Base-by-base conservation (phyloP, 2,329 filamentous ascomycete species). In the Epichloe hybrida region DNA sequence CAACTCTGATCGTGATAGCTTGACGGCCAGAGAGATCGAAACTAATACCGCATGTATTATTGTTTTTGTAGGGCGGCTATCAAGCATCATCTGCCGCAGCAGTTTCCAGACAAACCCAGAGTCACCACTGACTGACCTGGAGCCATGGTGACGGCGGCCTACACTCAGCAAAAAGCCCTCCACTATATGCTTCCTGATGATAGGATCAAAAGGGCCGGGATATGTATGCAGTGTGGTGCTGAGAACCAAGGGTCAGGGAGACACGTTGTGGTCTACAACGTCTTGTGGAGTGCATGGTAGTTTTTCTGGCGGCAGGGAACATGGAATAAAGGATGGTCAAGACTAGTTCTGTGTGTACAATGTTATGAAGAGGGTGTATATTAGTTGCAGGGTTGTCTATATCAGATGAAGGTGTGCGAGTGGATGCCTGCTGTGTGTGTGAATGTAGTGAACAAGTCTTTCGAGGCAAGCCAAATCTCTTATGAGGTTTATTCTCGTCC, bases 351-450 rank as follows among this genome's bases (percentile, higher is more conserved):
- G 52, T 53, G 31, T 54, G 57, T 56, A 52, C 57, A 55, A 57
- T 54, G 39, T 21, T 27, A 41, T 42, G 42, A 40, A 27, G 37
- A 35, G 52, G 58, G 56, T 60, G 61, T 53, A 52, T 61, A 59
- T 62, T 55, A 59, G 54, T 57, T 56, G 55, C 59, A 59, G 56
- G 62, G 61, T 60, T 51, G 55, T 55, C 54, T 60, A 62, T 64
- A 63, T 55, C 54, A 58, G 59, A 51, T 48, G 21, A 51, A 43
- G 23, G 42, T 27, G 48, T 31, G n/a, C 23, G 13, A 44, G 23
- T 15, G 13, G 12, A n/a, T 17, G 40, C 31, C 8, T 31, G 12
- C 13, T 37, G 40, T 23, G 9, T n/a, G 39, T n/a, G 39, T 15
- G 31, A 35, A 8, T 38, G 21, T 15, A 5, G 12, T 11, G 15